Evolutionary conservation across 805 yeast genomes (phyloP).

Genomic region (Sugiyamaella floridensis): DNA sequence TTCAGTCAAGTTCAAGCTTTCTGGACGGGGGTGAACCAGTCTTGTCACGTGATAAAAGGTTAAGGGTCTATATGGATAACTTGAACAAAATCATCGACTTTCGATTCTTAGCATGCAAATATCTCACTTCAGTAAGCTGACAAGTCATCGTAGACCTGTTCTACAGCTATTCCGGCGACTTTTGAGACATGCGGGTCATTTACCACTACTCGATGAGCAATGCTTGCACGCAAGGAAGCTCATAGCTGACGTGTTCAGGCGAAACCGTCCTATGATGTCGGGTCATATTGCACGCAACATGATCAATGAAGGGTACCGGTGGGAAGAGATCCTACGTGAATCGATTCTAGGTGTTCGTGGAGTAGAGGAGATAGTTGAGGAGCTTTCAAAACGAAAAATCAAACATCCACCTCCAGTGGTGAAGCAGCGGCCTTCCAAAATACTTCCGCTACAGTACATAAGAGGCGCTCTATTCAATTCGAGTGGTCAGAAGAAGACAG

Average conservation of each 20-base stretch:
- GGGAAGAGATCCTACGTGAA: conserved; percentile 10
- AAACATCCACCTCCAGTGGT: background rate
- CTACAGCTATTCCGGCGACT: conserved; percentile 9
- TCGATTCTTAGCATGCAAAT: background rate
- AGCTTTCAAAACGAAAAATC: background rate
- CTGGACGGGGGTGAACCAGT: no score
- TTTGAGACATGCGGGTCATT: conserved; percentile 7
- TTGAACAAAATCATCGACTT: no score
- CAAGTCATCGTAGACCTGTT: conserved; percentile 8
- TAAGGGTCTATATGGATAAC: background rate
- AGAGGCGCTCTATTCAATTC: background rate
- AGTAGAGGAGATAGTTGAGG: background rate
- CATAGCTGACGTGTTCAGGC: background rate
- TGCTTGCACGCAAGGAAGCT: background rate
- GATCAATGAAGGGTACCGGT: conserved; percentile 7
- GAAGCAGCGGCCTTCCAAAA: background rate
- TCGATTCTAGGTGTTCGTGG: background rate
- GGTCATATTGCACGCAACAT: conserved; percentile 7
- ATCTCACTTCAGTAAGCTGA: conserved; percentile 12
- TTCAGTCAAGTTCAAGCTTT: no score
- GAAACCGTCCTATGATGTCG: conserved; percentile 8
- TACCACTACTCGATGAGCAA: conserved; percentile 4
- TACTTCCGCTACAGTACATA: background rate
- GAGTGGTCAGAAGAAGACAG: background rate
- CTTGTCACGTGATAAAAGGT: background rate